These are phyloP conservation scores for Sphagnum tenellum DNA, from an alignment of 225 moss, liverwort and hornwort species.

Conservation along the genomic window DNA sequence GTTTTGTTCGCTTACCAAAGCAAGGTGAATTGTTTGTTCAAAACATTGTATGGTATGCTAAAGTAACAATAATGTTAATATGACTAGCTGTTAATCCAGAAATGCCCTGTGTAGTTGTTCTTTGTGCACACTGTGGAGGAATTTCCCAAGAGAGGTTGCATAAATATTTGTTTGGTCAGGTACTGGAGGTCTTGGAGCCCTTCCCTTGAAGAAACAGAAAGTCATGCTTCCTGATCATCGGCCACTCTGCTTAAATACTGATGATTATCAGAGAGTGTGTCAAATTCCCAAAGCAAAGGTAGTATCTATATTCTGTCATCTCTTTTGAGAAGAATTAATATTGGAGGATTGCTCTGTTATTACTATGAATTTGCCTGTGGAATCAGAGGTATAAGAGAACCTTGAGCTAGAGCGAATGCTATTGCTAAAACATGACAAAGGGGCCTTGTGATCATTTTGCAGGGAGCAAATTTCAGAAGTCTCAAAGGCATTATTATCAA, in stretches of 20 bases:
- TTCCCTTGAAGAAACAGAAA: conserved; percentile 25
- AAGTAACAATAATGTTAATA: no score
- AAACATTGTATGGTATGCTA: no score
- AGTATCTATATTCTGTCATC: not conserved
- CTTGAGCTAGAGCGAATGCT: no score
- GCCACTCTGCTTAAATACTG: conserved; percentile 61
- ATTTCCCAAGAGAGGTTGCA: not conserved
- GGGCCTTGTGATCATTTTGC: not conserved
- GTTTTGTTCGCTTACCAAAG: conserved; percentile 66
- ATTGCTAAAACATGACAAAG: no score
- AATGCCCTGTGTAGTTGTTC: no score
- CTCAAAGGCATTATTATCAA: conserved; percentile 64
- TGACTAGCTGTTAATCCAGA: no score
- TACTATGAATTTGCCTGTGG: no score
- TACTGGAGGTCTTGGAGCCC: conserved; percentile 45
- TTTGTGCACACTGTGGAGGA: not conserved
- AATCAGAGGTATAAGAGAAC: no score
- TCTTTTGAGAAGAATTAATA: no score
- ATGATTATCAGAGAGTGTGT: conserved; percentile 62
- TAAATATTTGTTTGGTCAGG: conserved; percentile 27
- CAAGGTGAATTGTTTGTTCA: conserved; percentile 24
- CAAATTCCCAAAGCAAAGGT: conserved; percentile 90
- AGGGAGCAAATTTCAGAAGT: conserved; percentile 96
- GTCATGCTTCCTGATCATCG: conserved; percentile 76
- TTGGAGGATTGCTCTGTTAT: no score